These are phyloP conservation scores for Penicillium sp. DNA, from an alignment of 2,329 filamentous ascomycete genomes.

Conservation along the genomic window DNA sequence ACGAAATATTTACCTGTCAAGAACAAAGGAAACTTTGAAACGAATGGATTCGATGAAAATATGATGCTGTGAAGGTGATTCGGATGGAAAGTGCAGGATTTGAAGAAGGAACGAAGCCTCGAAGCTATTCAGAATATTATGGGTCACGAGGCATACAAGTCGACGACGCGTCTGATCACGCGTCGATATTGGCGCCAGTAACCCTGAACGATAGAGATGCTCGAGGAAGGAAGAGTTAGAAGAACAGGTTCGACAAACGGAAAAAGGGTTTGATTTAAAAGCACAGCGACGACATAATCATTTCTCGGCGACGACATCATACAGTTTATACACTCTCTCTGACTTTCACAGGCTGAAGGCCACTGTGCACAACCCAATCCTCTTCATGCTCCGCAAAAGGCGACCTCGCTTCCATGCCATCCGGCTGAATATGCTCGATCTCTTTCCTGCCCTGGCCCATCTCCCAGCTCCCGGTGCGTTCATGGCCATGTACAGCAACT, in stretches of 20 bases:
- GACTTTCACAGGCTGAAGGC: conserved; percentile 44
- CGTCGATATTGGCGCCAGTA: background rate
- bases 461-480: conserved; percentile 59
- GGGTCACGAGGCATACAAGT: background rate
- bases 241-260: background rate
- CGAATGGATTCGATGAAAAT: background rate
- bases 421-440: conserved; percentile 11
- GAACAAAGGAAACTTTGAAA: background rate
- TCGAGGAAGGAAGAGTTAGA: background rate
- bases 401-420: conserved; percentile 13
- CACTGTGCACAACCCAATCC: conserved; percentile 34
- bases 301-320: background rate
- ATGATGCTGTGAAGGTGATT: background rate
- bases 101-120: conserved; percentile 2
- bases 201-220: background rate
- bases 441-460: conserved; percentile 39
- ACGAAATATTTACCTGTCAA: conserved; percentile 6
- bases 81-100: background rate
- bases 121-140: background rate
- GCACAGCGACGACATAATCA: background rate
- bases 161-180: background rate
- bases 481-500: conserved; percentile 42
- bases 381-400: conserved; percentile 48
- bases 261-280: background rate
- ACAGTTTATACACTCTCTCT: conserved; percentile 45